Evolutionary conservation across 1,284 basidiomycete species (phyloP).

Genomic region (Porodaedalea pini): DNA sequence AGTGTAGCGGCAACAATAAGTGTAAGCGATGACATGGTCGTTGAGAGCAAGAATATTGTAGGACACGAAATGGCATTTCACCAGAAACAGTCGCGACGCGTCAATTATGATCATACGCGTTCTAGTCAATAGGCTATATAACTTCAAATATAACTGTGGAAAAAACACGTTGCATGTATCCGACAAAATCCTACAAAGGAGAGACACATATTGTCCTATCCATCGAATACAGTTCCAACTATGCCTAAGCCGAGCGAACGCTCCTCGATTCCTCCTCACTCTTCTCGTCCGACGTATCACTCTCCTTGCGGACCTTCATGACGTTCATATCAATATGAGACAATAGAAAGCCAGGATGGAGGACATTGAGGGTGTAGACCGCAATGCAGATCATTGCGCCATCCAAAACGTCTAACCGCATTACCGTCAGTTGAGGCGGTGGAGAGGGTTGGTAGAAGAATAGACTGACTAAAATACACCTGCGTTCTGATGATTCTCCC

Average conservation of each 20-base stretch:
- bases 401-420: conserved; percentile 31
- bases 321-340: neutral
- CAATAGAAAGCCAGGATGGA: conserved; percentile 25
- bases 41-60: neutral
- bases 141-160: no score
- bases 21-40: conserved; percentile 45
- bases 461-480: conserved; percentile 35
- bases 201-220: no score
- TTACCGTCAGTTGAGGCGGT: neutral
- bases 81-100: neutral
- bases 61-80: neutral
- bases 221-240: no score
- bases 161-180: neutral
- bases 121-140: no score
- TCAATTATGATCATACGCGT: no score
- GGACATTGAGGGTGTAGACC: conserved; percentile 27
- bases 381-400: conserved; percentile 31
- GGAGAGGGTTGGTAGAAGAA: neutral
- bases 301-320: neutral
- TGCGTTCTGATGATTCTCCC: conserved; percentile 36
- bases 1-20: conserved; percentile 92
- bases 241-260: no score
- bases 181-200: neutral
- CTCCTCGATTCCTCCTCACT: no score
- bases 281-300: no score